Base-by-base conservation (phyloP, 768 basidiomycete species). In the Floccularia luteovirens region DNA sequence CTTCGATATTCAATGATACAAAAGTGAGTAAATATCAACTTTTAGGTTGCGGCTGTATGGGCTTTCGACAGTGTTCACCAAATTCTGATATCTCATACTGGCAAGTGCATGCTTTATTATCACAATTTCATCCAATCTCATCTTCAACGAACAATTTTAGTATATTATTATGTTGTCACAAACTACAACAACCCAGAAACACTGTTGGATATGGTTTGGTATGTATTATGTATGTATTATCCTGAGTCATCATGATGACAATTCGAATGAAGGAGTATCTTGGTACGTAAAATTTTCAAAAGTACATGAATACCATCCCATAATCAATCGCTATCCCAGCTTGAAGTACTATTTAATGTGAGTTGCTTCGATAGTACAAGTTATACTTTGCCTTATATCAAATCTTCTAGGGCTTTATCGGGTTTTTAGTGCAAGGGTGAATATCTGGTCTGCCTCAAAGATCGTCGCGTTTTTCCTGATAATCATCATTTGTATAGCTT, bases 311-410 rank as follows among this genome's bases (percentile, higher is more conserved):
- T 39, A 4, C 20, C 3, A 11, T 39, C 13, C 10, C n/a, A 21
- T 22, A 44, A 16, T 25, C 20, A 31, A 20, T 38, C 30, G 19
- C 34, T 24, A 22, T 25, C 4, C 16, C 40, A 76, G 74, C 64
- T 74, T 16, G 76, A 78, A 55, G 75, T 78, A 10, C 49, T 77
- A 24, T 76, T 76, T 53, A 77, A 74, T 48, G 76, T 74, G 46
- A 43, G 64, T 48, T 19, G 16, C 16, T 16, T 27, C n/a, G 27
- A 20, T 8, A 31, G 27, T 36, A 11, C 7, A 5, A 7, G 31
- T n/a, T 28, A 31, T 19, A 16, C 34, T 30, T 31, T 13, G 27
- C 39, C 27, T 20, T 39, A 41, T 31, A 31, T 31, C 10, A 10
- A 16, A 20, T 10, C 27, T 24, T 31, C 8, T 30, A 76, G 74